Conservation (phyloP, 208 protist genomes). For the Balamuthia mandrillaris region DNA sequence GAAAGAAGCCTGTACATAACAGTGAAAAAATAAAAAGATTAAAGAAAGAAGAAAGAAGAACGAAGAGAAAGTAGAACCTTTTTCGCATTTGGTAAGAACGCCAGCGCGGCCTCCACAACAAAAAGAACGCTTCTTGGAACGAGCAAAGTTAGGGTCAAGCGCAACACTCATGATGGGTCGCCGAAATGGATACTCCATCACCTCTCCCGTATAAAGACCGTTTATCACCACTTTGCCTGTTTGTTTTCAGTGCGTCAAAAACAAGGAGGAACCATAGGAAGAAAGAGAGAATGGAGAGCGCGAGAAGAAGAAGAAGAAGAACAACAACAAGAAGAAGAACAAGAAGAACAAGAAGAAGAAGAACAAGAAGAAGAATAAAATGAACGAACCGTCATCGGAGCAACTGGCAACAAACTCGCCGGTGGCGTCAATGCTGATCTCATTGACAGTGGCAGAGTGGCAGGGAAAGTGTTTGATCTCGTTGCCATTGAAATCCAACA, state of each 20-base stretch:
- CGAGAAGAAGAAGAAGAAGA: neutral
- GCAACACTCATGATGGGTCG: constrained; percentile 69
- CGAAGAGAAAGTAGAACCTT: constrained; percentile 48
- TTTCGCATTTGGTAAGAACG: constrained; percentile 69
- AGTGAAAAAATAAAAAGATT: neutral
- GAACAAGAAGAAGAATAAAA: neutral
- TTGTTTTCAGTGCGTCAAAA: neutral
- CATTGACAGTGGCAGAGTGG: constrained; percentile 67
- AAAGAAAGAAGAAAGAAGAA: neutral
- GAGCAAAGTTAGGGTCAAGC: constrained; percentile 72
- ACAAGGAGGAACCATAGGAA: neutral
- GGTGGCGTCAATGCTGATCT: constrained; percentile 68
- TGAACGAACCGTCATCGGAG: constrained; percentile 71
- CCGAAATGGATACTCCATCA: constrained; percentile 45
- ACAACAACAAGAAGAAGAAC: neutral
- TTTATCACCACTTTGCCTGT: constrained; percentile 68
- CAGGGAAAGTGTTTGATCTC: constrained; percentile 62
- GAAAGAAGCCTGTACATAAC: constrained; percentile 45
- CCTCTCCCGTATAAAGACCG: constrained; percentile 46
- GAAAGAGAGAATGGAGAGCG: neutral
- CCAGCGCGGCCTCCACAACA: constrained; percentile 71
- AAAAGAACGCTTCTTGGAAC: constrained; percentile 59
- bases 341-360: neutral
- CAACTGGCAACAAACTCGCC: constrained; percentile 79
- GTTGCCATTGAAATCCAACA: constrained; percentile 77